Conservation (phyloP, 1,284 basidiomycete genomes). For the Ganoderma leucocontextum region DNA sequence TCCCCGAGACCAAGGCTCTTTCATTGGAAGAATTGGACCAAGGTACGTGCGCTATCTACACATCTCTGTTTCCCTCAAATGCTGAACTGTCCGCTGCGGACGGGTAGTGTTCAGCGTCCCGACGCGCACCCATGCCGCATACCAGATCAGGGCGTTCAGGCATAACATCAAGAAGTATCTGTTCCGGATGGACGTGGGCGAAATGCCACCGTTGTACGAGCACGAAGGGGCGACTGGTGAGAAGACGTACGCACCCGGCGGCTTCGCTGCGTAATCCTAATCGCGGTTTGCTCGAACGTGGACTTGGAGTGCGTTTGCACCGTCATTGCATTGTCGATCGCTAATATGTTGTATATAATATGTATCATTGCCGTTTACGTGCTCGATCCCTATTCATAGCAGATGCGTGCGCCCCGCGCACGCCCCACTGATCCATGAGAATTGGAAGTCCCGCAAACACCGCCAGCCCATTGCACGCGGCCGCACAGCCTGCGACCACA, state of each 20-base stretch:
- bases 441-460: too few relatives aligned
- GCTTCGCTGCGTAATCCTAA: background rate
- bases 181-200: conserved; percentile 49
- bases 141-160: conserved; percentile 61
- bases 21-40: conserved; percentile 73
- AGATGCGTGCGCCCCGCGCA: background rate
- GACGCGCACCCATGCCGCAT: conserved; percentile 60
- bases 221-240: conserved; percentile 16
- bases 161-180: conserved; percentile 64
- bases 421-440: background rate
- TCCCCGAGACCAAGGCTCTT: conserved; percentile 81
- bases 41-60: conserved; percentile 6
- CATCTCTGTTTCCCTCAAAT: background rate
- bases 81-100: background rate
- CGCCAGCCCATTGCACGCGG: too few relatives aligned
- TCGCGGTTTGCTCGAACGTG: background rate
- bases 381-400: background rate
- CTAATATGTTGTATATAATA: background rate
- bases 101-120: conserved; percentile 69
- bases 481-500: background rate
- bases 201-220: conserved; percentile 49
- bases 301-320: background rate
- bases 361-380: background rate
- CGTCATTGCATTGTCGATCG: too few relatives aligned
- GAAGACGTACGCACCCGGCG: background rate